Evolutionary conservation across 2,329 filamentous ascomycete species (phyloP), one percentile per base, ranked within the genome.

Genomic region (Aureobasidium sp.): DNA sequence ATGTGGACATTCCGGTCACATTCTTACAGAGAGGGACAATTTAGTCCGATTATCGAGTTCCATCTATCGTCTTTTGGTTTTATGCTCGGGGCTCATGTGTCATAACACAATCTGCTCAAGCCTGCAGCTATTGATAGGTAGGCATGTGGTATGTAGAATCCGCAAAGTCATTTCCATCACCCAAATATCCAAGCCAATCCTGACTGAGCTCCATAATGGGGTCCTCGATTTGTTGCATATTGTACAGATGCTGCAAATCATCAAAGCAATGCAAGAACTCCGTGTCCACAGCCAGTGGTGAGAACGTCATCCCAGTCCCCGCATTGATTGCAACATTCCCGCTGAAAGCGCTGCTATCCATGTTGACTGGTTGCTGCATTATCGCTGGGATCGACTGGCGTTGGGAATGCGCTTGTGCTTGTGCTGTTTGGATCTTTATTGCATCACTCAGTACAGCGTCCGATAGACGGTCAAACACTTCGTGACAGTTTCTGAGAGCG

Each of bases 391-490:
- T 17, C 35, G 40, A 22, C 1, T 39, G 17, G n/a, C n/a, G n/a
- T n/a, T n/a, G n/a, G n/a, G n/a, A n/a, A n/a, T n/a, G n/a, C n/a
- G n/a, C n/a, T 10, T 51, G 48, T 5, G 41, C 45, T 14, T 50
- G 22, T 22, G 42, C 45, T 10, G 57, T 54, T 19, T 62, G 53
- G 19, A 63, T 61, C 37, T 70, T 69, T 4, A 74, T 66, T 0
- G 69, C 66, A 37, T 74, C 72, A 0, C 64, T 63, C 0, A 74
- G 58, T 0, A 74, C 66, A 1, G 72, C 72, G 56, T 74, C 70
- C 30, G 70, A 71, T 2, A 74, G 59, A 0, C 67, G 60, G 40
- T 74, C 70, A 54, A 74, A 74, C 0, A 74, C 65, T 47, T 74
- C 69, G 16, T 71, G 70, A 32, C 70, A 72, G 30, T 70, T 68